Base-by-base conservation (phyloP, 805 yeast species). In the Ogataea pini region DNA sequence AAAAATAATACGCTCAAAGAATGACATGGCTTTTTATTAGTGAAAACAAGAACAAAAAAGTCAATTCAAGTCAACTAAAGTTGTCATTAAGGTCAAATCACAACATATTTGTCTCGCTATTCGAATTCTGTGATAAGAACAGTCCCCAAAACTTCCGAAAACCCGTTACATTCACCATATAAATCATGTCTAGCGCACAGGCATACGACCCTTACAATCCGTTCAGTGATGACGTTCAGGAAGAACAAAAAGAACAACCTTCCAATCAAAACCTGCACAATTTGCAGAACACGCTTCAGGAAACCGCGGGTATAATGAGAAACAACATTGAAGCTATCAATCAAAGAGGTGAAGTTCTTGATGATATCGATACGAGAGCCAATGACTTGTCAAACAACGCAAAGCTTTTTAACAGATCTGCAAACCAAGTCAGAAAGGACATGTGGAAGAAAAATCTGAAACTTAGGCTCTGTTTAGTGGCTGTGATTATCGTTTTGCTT, bases 381-480 rank as follows among this genome's bases (percentile, higher is more conserved):
- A 96, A 90, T 62, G 89, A 87, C 67, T 78, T 92, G 60, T 96
- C 96, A 37, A 89, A 85, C 40, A 81, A 89, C 40, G 98, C 99
- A 8, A 92, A 89, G 59, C 94, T 96, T 31, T 92, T 94, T 75
- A 89, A 95, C 67, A 81, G 96, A 67, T 96, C 97, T 34, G 98
- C 99, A 50, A 92, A 92, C 72, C 84, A 96, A 61, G 97, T 92
- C 41, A 87, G 99, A 72, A 92, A 91, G 70, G 96, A 91, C 65
- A 92, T 92, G 97, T 92, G 98, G 98, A 88, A 96, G 87, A 92
- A 94, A 71, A 96, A 92, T 68, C 79, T 94, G 81, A 94, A 94
- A 75, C 86, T 94, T 92, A 85, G 96, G 70, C 73, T 91, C 76
- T 92, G 98, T 70, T 85, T 91, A 50, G 82, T 85, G 41, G 86